Evolutionary conservation across 2,329 filamentous ascomycete genomes (phyloP).

Genomic region (Aureobasidium sp.): DNA sequence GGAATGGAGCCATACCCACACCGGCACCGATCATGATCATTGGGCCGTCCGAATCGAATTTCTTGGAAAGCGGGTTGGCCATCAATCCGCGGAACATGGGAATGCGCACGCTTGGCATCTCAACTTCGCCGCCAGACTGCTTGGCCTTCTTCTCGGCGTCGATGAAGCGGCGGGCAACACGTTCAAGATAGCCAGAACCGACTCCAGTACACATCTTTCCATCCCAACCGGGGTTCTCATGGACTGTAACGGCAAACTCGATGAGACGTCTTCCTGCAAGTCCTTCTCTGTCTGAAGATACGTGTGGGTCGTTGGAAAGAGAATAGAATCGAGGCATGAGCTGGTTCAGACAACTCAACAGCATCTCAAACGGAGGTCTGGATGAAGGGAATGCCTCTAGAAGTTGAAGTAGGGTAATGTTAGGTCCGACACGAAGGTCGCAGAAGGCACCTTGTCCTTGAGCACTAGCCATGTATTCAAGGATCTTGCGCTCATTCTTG

Average conservation of each 20-base stretch:
- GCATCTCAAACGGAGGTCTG: slow-evolving; percentile 73
- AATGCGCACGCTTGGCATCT: slow-evolving; percentile 58
- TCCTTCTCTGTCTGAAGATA: slow-evolving; percentile 61
- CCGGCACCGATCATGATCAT: slow-evolving; percentile 97
- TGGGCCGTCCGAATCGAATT: slow-evolving; percentile 87
- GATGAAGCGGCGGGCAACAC: slow-evolving; percentile 65
- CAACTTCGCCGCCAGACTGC: slow-evolving; percentile 31
- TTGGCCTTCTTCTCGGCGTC: slow-evolving; percentile 54
- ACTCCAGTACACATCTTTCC: slow-evolving; percentile 63
- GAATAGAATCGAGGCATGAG: slow-evolving; percentile 99
- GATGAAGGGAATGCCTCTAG: slow-evolving; percentile 87
- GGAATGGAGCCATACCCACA: slow-evolving; percentile 94
- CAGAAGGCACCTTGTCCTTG: slow-evolving; percentile 92
- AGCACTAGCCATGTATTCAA: slow-evolving; percentile 75
- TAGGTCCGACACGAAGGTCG: slow-evolving; percentile 76
- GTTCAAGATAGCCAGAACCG: slow-evolving; percentile 88
- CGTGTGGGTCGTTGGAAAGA: slow-evolving; percentile 87
- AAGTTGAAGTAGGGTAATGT: slow-evolving; percentile 77
- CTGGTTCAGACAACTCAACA: slow-evolving; percentile 72
- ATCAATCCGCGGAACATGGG: slow-evolving; percentile 99
- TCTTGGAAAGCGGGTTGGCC: slow-evolving; percentile 86
- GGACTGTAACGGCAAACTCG: slow-evolving; percentile 94
- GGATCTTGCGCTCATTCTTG: slow-evolving; percentile 77
- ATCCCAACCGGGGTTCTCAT: slow-evolving; percentile 75
- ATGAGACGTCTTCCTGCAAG: slow-evolving; percentile 69